phyloP scores from a whole-genome alignment of 768 basidiomycete species.

The Melanogaster broomeanus region DNA sequence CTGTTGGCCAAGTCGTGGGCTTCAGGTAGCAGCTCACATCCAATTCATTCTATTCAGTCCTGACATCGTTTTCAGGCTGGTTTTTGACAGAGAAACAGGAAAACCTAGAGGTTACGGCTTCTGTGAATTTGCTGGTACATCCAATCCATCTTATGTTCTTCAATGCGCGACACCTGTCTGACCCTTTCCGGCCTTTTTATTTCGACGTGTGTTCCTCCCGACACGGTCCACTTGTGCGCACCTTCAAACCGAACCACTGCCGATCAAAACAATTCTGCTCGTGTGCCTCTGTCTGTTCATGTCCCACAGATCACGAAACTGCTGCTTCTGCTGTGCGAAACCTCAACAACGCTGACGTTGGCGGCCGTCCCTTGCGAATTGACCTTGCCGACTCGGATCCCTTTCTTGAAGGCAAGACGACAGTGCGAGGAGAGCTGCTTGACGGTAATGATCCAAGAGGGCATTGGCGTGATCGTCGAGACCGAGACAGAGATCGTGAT shows the following conservation, averaged over 20 bases:
- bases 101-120: slow-evolving; percentile 94
- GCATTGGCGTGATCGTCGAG: slow-evolving; percentile 46
- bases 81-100: slow-evolving; percentile 91
- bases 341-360: slow-evolving; percentile 89
- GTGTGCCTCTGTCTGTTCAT: slow-evolving; percentile 16
- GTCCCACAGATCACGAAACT: slow-evolving; percentile 83
- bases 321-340: slow-evolving; percentile 95
- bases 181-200: slow-evolving; percentile 35
- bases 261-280: slow-evolving; percentile 2
- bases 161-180: slow-evolving; percentile 34
- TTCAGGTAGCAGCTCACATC: slow-evolving; percentile 57
- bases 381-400: slow-evolving; percentile 94
- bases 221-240: slow-evolving; percentile 4
- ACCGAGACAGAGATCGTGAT: slow-evolving; percentile 55
- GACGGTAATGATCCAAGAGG: slow-evolving; percentile 54
- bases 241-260: slow-evolving; percentile 2
- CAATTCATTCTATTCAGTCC: not conserved
- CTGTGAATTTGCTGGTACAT: slow-evolving; percentile 88
- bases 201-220: slow-evolving; percentile 7
- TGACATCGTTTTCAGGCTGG: slow-evolving; percentile 52
- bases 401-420: slow-evolving; percentile 88
- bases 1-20: slow-evolving; percentile 86
- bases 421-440: slow-evolving; percentile 78
- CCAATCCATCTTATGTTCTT: slow-evolving; percentile 32
- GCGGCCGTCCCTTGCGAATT: slow-evolving; percentile 89